Evolutionary conservation across 768 basidiomycete species (phyloP).

Genomic region (Panaeolus papilionaceus): DNA sequence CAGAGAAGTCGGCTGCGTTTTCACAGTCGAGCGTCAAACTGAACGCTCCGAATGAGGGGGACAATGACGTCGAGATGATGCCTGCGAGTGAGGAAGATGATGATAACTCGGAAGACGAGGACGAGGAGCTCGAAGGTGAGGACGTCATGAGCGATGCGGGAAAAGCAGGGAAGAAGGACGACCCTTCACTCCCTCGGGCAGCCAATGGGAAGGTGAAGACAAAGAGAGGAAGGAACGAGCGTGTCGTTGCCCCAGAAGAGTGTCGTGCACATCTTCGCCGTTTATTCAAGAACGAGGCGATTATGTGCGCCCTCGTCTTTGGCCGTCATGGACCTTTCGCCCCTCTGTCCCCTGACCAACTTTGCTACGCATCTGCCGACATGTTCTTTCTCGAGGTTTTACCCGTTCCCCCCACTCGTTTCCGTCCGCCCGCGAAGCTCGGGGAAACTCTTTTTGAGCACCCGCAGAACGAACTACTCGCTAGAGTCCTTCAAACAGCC

Average conservation of each 20-base stretch:
- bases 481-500: conserved; percentile 80
- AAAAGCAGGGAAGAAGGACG: conserved; percentile 26
- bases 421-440: conserved; percentile 92
- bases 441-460: conserved; percentile 95
- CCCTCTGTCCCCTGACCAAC: conserved; percentile 58
- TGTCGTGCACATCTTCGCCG: conserved; percentile 92
- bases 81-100: conserved; percentile 57
- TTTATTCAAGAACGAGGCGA: conserved; percentile 82
- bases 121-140: conserved; percentile 53
- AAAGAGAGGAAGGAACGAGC: conserved; percentile 82
- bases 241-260: conserved; percentile 90
- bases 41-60: conserved; percentile 28
- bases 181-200: conserved; percentile 60
- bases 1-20: conserved; percentile 47
- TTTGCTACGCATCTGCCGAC: conserved; percentile 82
- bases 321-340: conserved; percentile 92
- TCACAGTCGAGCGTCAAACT: conserved; percentile 29
- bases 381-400: conserved; percentile 98
- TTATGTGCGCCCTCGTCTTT: conserved; percentile 88
- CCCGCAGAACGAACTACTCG: conserved; percentile 90
- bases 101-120: conserved; percentile 50
- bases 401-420: conserved; percentile 92
- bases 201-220: conserved; percentile 83
- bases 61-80: conserved; percentile 54
- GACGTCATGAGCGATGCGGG: conserved; percentile 34